Conservation (phyloP, 352 stramenopile species). For the Globisporangium radiosum region DNA sequence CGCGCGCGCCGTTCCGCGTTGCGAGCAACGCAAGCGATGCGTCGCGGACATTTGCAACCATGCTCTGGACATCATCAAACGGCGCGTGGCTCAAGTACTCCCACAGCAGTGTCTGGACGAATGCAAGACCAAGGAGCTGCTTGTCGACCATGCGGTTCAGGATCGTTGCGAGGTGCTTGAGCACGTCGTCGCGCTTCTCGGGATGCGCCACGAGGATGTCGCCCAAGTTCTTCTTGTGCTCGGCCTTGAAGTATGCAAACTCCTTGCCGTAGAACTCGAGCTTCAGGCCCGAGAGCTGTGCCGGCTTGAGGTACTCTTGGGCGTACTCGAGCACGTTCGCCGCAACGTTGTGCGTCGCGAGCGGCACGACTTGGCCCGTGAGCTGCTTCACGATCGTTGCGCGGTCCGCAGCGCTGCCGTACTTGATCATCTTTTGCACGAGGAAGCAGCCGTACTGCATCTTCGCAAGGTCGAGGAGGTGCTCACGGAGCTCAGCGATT, state of each 20-base stretch:
- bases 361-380: constrained; percentile 88
- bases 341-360: constrained; percentile 93
- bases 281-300: constrained; percentile 81
- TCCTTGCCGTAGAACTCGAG: constrained; percentile 88
- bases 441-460: constrained; percentile 96
- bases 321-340: constrained; percentile 90
- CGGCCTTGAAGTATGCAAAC: constrained; percentile 81
- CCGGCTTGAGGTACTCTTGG: constrained; percentile 82
- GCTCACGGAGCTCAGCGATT: constrained; percentile 87
- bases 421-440: constrained; percentile 97
- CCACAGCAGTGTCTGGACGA: constrained; percentile 87
- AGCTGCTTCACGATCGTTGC: constrained; percentile 86
- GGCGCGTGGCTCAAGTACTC: constrained; percentile 85
- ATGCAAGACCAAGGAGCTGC: constrained; percentile 80
- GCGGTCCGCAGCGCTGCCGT: constrained; percentile 82
- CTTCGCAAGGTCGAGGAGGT: constrained; percentile 92
- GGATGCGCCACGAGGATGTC: constrained; percentile 65
- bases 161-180: constrained; percentile 60
- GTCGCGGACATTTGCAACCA: constrained; percentile 84
- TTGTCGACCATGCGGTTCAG: constrained; percentile 88
- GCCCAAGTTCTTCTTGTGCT: constrained; percentile 78
- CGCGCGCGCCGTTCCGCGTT: constrained; percentile 81
- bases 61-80: constrained; percentile 71
- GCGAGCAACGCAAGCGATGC: constrained; percentile 79
- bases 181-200: constrained; percentile 63